Percentiles rank a stretch among this genome's conserved stretches.
Evolutionary conservation across 1,139 yeast species (phyloP).

Genomic region (Hemisphaericaspora lyxosophila): DNA sequence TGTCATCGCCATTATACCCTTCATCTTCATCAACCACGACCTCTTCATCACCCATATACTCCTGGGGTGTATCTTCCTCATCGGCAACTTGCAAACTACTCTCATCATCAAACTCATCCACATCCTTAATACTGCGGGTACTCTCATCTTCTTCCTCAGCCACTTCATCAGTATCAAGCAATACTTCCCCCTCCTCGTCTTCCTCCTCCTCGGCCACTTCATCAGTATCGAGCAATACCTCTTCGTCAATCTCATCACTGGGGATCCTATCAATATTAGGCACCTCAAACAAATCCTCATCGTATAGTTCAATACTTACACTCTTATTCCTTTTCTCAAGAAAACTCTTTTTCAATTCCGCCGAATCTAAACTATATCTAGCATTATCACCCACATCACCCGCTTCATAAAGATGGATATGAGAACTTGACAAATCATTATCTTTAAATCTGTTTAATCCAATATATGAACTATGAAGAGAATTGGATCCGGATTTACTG

Average conservation of each 20-base stretch:
- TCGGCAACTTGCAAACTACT: background rate
- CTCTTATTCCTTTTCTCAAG: background rate
- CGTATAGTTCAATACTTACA: slow-evolving; percentile 1
- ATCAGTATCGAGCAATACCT: slow-evolving; percentile 1
- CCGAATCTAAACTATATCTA: background rate
- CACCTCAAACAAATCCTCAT: slow-evolving; percentile 6
- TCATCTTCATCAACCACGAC: background rate
- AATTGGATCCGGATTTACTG: slow-evolving; percentile 27
- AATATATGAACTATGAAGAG: slow-evolving; percentile 35
- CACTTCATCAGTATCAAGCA: slow-evolving; percentile 3
- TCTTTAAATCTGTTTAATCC: slow-evolving; percentile 44
- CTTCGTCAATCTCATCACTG: slow-evolving; percentile 2
- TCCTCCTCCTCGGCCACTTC: slow-evolving; percentile 4
- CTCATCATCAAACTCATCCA: background rate
- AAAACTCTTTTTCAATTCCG: background rate
- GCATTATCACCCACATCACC: background rate
- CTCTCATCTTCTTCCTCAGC: slow-evolving; percentile 5
- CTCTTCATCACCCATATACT: background rate
- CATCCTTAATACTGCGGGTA: background rate
- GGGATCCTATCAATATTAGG: background rate
- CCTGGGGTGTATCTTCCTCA: background rate
- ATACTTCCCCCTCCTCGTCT: slow-evolving; percentile 4
- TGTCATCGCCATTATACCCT: background rate
- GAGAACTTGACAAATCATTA: slow-evolving; percentile 21
- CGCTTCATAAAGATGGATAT: background rate